phyloP scores from a whole-genome alignment of 2,329 filamentous ascomycete species.

The Talaromyces sp. region DNA sequence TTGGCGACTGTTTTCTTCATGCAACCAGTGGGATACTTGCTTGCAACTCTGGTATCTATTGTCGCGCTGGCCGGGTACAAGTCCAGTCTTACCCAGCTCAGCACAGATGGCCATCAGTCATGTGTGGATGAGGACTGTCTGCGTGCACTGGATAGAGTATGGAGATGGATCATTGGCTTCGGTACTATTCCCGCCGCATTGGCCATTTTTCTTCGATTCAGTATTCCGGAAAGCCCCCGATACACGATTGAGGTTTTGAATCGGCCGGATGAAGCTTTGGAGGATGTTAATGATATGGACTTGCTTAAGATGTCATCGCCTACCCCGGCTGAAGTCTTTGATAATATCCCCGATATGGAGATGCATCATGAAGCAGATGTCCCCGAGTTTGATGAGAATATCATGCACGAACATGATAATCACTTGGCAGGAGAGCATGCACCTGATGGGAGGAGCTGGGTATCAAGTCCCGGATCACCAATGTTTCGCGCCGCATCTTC shows the following conservation, averaged over 20 bases:
- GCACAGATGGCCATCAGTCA: constrained; percentile 42
- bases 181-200: constrained; percentile 62
- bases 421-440: background rate
- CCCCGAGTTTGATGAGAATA: background rate
- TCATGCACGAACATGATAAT: background rate
- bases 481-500: constrained; percentile 2
- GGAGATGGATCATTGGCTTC: constrained; percentile 63
- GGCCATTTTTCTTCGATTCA: constrained; percentile 63
- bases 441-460: background rate
- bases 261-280: constrained; percentile 17
- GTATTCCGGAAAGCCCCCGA: constrained; percentile 62
- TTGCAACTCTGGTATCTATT: constrained; percentile 70
- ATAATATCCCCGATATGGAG: constrained; percentile 6
- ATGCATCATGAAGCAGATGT: background rate
- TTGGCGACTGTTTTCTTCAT: constrained; percentile 81
- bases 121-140: constrained; percentile 53
- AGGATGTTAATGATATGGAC: constrained; percentile 17
- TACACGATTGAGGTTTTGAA: constrained; percentile 59
- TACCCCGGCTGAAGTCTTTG: background rate
- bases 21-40: constrained; percentile 77
- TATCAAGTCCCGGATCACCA: constrained; percentile 5
- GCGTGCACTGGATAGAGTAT: constrained; percentile 54
- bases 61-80: constrained; percentile 71
- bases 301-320: background rate
- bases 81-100: constrained; percentile 47